Base-by-base conservation (phyloP, 2,329 filamentous ascomycete species). In the Fusarium mundagurra region DNA sequence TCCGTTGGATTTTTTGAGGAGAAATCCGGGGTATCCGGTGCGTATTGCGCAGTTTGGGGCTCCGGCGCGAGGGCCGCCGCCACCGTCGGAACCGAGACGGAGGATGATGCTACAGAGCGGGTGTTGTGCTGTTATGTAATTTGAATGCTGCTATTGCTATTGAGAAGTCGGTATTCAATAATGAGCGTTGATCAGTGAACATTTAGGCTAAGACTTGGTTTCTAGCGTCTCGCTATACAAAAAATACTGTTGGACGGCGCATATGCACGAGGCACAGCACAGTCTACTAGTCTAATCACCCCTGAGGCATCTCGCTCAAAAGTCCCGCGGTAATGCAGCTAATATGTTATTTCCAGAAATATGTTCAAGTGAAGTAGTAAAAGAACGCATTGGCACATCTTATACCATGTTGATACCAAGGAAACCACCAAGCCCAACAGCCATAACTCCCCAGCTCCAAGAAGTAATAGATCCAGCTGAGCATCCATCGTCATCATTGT, bases 371-470 rank as follows among this genome's bases (percentile, higher is more conserved):
- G 20, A 36, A 22, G 47, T 6, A 16, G 0, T 2, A 22, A 54
- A 39, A 11, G 5, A 18, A 7, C 4, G 5, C 36, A 17, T 41
- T 22, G 10, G 13, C 13, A 7, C 6, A 8, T 36, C 11, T 20
- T 50, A 62, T 22, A 10, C 41, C 36, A 77, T 8, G 17, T 57
- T 64, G 4, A 69, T 17, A 3, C 38, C 66, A 6, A 77, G 13
- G 7, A 63, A 67, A 4, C 59, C 57, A 9, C 68, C 62, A 6
- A 74, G 14, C 1, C 60, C 64, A 36, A 73, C 12, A 14, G 47
- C 73, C 17, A 73, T 17, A 8, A 67, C n/a, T 1, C 61, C 44
- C 68, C 69, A 61, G 2, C 65, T 64, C 54, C 60, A 63, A 14
- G 65, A 64, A 0, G 43, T 9, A 1, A 41, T 33, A 6, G 64